A percentile compares a stretch with the other conserved stretches of the same genome.
These are phyloP conservation scores for Hypoxylon subgilvum DNA, from an alignment of 495 filamentous ascomycete species.

Conservation along the genomic window DNA sequence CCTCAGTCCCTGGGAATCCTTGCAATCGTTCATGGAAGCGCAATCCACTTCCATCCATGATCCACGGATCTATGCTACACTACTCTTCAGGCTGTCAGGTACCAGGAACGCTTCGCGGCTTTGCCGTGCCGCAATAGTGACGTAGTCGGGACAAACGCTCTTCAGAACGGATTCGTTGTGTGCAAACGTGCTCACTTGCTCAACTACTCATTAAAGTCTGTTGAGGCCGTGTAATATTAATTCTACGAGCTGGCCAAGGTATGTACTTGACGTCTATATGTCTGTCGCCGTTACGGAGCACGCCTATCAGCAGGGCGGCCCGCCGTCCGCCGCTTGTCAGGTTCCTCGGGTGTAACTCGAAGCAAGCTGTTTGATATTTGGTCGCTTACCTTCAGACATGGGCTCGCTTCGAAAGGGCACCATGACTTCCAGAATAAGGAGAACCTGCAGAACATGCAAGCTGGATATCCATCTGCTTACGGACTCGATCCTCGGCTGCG, in stretches of 20 bases:
- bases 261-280: too few relatives aligned
- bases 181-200: conserved; percentile 11
- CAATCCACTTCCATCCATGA: conserved; percentile 25
- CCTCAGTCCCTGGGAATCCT: conserved; percentile 29
- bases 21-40: conserved; percentile 35
- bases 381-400: conserved; percentile 12
- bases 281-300: conserved; percentile 11
- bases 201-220: conserved; percentile 2
- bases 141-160: conserved; percentile 34
- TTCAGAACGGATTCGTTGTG: conserved; percentile 25
- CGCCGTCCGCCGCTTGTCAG: background rate
- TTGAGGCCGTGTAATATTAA: conserved; percentile 15
- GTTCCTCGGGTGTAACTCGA: conserved; percentile 10
- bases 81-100: conserved; percentile 23
- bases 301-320: conserved; percentile 13
- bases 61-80: conserved; percentile 25
- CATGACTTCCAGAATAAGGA: conserved; percentile 1
- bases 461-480: background rate
- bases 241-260: background rate
- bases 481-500: conserved; percentile 12
- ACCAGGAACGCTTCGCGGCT: conserved; percentile 24
- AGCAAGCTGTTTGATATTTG: conserved; percentile 12
- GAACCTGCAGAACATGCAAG: background rate
- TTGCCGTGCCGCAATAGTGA: conserved; percentile 35
- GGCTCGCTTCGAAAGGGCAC: background rate